These are phyloP conservation scores for Ettlia oleoabundans DNA, from an alignment of 139 green algal genomes.

Conservation along the genomic window DNA sequence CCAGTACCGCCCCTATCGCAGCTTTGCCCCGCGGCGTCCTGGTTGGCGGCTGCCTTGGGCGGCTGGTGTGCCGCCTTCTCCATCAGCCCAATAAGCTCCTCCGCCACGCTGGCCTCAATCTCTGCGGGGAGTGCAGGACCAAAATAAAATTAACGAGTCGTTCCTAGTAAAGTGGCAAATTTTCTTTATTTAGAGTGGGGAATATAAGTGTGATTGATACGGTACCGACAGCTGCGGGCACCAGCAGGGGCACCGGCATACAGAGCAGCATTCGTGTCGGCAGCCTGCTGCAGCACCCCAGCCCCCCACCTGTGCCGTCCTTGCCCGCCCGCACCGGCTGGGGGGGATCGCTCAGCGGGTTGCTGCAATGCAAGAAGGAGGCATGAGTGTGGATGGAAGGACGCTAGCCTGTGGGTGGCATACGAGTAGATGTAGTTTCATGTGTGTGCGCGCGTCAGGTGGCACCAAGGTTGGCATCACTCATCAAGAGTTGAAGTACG, in stretches of 20 bases:
- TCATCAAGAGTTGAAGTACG: too few relatives aligned
- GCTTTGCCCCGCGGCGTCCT: background rate
- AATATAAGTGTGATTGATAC: too few relatives aligned
- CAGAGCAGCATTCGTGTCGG: too few relatives aligned
- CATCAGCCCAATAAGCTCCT: constrained; percentile 13
- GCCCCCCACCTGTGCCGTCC: constrained; percentile 19
- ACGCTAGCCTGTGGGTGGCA: background rate
- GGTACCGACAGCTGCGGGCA: too few relatives aligned
- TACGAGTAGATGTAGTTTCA: background rate
- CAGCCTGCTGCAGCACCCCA: too few relatives aligned
- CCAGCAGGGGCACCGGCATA: too few relatives aligned
- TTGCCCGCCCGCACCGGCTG: constrained; percentile 9
- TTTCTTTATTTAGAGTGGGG: too few relatives aligned
- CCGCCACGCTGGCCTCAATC: background rate
- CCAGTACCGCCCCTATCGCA: too few relatives aligned
- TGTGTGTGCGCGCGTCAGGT: too few relatives aligned
- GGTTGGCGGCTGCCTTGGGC: background rate
- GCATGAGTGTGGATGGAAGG: background rate
- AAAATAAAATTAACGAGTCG: background rate
- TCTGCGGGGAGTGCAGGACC: background rate
- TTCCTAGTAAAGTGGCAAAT: too few relatives aligned
- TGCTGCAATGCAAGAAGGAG: background rate
- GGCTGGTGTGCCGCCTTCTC: background rate
- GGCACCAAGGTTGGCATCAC: too few relatives aligned
- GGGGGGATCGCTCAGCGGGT: constrained; percentile 25